Base-by-base conservation (phyloP, 1,284 basidiomycete species). In the Dichomitus squalens region DNA sequence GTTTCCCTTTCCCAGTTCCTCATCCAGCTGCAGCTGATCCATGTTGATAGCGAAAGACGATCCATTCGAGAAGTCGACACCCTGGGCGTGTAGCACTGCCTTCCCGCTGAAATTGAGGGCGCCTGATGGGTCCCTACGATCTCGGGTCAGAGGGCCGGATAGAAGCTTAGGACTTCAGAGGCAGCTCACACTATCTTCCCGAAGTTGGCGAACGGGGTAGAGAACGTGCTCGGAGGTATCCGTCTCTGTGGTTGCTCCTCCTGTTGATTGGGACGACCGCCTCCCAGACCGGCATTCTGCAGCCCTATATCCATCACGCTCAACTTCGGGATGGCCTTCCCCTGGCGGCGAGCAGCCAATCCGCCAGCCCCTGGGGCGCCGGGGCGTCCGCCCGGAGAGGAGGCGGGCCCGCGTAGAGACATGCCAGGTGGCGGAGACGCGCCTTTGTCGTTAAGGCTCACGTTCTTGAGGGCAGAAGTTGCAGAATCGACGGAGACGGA, bases 1-100 rank as follows among this genome's bases (percentile, higher is more conserved):
- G 73, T 98, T 98, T 40, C 96, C 96, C 69, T 90, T 90, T 35
- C 96, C 96, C 40, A 99, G 82, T 73, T 98, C 96, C 69, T 96
- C 93, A 56, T 94, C 81, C 55, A 98, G 83, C 69, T 94, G 84
- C 59, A 99, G 85, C 72, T 99, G 93, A 57, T 88, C 86, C 94
- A 98, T 98, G 73, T 96, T 97, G 79, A 99, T 98, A 59, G 88
- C 84, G 75, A 96, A 98, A 14, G 92, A 94, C 33, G 92, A 86
- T 29, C 96, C 97, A 66, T 91, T 95, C 23, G 88, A 90, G 72
- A 99, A 99, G 69, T 99, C 92, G 67, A 99, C 96, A 53, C 96
- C 97, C 16, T 88, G 82, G 0, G 95, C 88, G 70, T 98, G 94
- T 16, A 99, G 73, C 34, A 98, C 85, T 1, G 97, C 97, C 73